Percentiles rank a stretch among this genome's conserved stretches.
phyloP scores from a whole-genome alignment of 2,329 filamentous ascomycete genomes.

The Teratosphaeria gauchensis region DNA sequence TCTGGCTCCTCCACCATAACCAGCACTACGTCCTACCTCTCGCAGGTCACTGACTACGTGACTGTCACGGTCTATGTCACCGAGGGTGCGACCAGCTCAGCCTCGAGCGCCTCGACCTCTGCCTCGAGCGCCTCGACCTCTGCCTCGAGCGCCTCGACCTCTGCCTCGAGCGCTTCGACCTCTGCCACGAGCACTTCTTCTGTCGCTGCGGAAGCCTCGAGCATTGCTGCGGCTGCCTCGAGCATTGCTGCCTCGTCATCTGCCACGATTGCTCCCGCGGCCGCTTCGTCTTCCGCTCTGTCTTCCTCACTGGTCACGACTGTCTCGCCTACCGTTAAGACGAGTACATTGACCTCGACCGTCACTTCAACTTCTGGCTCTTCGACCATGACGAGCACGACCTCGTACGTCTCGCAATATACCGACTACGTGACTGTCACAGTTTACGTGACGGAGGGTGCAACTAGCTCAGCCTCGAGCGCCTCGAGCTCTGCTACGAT shows the following conservation, averaged over 20 bases:
- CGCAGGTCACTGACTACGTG: background rate
- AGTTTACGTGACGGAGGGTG: background rate
- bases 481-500: background rate
- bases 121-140: background rate
- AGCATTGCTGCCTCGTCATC: background rate
- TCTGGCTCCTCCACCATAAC: background rate
- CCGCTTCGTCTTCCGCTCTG: background rate
- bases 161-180: background rate
- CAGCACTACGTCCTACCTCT: background rate
- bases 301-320: background rate
- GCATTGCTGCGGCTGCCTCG: background rate
- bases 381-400: background rate
- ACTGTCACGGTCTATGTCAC: background rate
- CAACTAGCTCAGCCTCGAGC: background rate
- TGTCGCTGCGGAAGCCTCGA: background rate
- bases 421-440: background rate
- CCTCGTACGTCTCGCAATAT: background rate
- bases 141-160: background rate
- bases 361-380: background rate
- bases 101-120: background rate
- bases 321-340: background rate
- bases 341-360: background rate
- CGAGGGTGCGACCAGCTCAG: background rate
- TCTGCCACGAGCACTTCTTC: background rate
- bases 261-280: background rate